Base-by-base conservation (phyloP, 257 asterid species). In the Rhazya stricta region DNA sequence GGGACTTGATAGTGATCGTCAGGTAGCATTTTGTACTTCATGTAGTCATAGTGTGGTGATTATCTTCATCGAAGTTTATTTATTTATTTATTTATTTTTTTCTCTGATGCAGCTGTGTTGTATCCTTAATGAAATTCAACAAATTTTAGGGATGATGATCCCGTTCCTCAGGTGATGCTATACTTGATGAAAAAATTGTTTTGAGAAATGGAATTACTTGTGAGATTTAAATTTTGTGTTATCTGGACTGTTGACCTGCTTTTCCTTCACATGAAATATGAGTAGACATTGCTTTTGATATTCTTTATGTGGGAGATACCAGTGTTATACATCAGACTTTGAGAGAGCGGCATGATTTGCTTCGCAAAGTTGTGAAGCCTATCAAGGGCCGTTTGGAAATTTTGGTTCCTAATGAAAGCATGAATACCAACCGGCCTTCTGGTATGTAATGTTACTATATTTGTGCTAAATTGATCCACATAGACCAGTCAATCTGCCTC, bases 281-380 rank as follows among this genome's bases (percentile, higher is more conserved):
- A 79, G 75, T 77, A 94, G 97, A 90, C 88, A 86, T 94, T 81
- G 97, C 96, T 50, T 92, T 94, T 80, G 99, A 92, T 82, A 81
- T 94, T 82, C 97, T 94, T 45, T 94, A 90, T 82, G 97, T 83
- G 78, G 97, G 98, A 82, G 99, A 90, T 84, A 88, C 96, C 71
- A 92, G 97, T 86, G 96, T 94, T 74, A 94, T 94, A 82, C 99
- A 94, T 88, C 97, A 88, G 79, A 92, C 90, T 79, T 86, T 94
- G 87, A 88, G 81, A 84, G 98, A 92, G 85, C 85, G 99, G 69
- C 99, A 92, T 70, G 88, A 86, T 78, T 91, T 92, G 82, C 96
- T 94, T 30, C 82, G 74, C 77, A 79, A 87, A 82, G 87, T 87
- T 85, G 88, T 94, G 81, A 92, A 86, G 85, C 91, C 96, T 74